Base-by-base conservation (phyloP, 257 asterid genomes). In the Plantago major region DNA sequence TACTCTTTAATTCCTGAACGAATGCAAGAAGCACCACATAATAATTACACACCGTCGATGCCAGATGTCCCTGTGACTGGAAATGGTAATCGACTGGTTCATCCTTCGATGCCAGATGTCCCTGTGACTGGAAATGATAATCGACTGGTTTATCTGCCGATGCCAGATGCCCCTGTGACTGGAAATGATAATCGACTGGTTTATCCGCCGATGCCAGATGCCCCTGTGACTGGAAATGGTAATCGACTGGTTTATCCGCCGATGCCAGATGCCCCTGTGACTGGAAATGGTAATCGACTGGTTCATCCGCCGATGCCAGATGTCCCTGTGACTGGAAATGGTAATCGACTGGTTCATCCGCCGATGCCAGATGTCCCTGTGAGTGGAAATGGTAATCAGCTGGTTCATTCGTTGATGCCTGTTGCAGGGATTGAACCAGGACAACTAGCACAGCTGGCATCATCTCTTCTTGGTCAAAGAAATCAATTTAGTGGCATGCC, bases 391-490 rank as follows among this genome's bases (percentile, higher is more conserved):
- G 37, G 58, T 50, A 81, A 62, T 7, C 67, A 76, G 55, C 79
- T 77, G 1, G 19, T 48, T 33, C 75, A 81, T 52, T 64, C 89
- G 42, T 55, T 86, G 7, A 17, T 44, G 48, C 70, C 87, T 6
- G 44, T 26, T 11, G 55, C 74, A 16, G 68, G 78, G 33, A 75
- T 84, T 60, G 86, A 83, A 63, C 44, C 87, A 3, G 95, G 86
- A 55, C 94, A 90, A 71, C 86, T 85, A 16, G 82, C 88, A 18
- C 86, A 84, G 76, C 76, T 88, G 68, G 80, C 93, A 0, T 79
- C 96, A 7, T 76, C 88, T 51, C 87, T 88, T 74, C 77, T 88
- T 13, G 94, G 86, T 51, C 89, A 90, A 62, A 93, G 80, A 70
- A 82, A 85, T 60, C 92, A 87, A 64, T 44, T 67, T 6, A 66